These are phyloP conservation scores for Kwoniella sp. DNA, from an alignment of 768 basidiomycete genomes.

Conservation along the genomic window DNA sequence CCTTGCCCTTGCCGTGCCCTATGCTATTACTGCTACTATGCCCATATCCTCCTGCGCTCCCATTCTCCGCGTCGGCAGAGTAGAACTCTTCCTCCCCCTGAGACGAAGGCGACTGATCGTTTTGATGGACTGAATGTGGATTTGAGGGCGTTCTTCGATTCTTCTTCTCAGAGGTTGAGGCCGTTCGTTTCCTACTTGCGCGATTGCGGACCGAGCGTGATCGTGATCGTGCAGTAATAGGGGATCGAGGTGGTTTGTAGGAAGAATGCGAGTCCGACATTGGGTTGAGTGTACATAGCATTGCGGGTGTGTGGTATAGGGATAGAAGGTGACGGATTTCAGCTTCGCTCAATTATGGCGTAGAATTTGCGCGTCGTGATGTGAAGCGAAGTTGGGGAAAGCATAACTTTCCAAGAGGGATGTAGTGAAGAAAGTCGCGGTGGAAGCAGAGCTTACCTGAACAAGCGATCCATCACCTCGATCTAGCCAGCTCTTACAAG, in stretches of 20 bases:
- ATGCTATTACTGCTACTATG: background rate
- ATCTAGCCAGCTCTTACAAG: background rate
- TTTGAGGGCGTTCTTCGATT: constrained; percentile 5
- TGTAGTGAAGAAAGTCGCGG: too few species aligned
- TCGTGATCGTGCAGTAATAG: constrained; percentile 6
- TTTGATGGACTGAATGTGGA: constrained; percentile 1
- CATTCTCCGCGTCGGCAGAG: background rate
- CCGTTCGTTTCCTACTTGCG: constrained; percentile 21
- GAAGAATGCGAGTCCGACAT: background rate
- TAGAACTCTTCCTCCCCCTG: background rate
- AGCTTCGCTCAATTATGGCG: too few species aligned
- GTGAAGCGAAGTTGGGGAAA: background rate
- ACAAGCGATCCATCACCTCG: constrained; percentile 27
- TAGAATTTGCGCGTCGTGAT: too few species aligned
- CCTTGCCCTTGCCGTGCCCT: constrained; percentile 6
- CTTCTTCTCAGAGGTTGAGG: constrained; percentile 22
- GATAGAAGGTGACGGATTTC: too few species aligned
- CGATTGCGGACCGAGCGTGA: constrained; percentile 6
- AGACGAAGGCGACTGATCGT: too few species aligned
- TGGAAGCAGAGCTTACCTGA: constrained; percentile 15
- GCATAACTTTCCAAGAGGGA: too few species aligned
- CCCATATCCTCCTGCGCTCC: background rate
- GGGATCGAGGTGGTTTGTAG: background rate
- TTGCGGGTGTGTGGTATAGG: too few species aligned
- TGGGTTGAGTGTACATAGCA: background rate